Evolutionary conservation across 176 grass and related monocot species (phyloP), one percentile per base, ranked within the genome.

Genomic region (Musa itinerans): DNA sequence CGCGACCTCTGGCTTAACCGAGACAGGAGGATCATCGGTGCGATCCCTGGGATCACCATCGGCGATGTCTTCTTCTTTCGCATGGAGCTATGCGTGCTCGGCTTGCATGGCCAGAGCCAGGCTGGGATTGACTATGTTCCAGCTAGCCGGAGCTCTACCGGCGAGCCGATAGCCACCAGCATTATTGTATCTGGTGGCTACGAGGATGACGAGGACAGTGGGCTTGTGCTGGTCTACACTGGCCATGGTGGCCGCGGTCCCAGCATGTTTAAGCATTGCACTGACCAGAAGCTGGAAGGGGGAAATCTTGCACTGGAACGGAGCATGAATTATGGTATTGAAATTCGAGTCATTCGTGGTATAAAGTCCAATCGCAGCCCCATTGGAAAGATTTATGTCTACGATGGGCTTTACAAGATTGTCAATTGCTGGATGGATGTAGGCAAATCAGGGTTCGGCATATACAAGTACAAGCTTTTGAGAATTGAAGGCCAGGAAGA

Each of bases 121-220:
- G 95, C 95, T 2, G 95, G 95, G 7, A 99, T 99, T 6, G 95
- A 99, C 69, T 99, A 88, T 20, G 83, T 99, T 16, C 50, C 62
- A 1, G 88, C 90, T 2, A 80, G 81, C 9, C 56, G 50, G n/a
- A 89, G 88, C 65, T 74, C 86, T 11, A 91, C 84, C 1, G 95
- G 95, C 29, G 90, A 99, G 67, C 95, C 95, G 51, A 87, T 99
- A 50, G 95, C 95, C 8, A 99, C 95, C 53, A 93, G 89, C 25
- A 87, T 99, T 23, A 94, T 99, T 52, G 95, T 99, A 20, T 99
- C 95, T 22, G 95, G 95, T 59, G 91, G 95, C 66, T 99, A 99
- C 68, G 95, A 99, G 78, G 95, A 99, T 50, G 95, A 99, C 69
- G 95, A 99, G 25, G 95, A 99, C 74, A 86, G 78, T 20, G 95